These are phyloP conservation scores for Flaveria linearis DNA, from an alignment of 129 eudicot genomes.

Conservation along the genomic window DNA sequence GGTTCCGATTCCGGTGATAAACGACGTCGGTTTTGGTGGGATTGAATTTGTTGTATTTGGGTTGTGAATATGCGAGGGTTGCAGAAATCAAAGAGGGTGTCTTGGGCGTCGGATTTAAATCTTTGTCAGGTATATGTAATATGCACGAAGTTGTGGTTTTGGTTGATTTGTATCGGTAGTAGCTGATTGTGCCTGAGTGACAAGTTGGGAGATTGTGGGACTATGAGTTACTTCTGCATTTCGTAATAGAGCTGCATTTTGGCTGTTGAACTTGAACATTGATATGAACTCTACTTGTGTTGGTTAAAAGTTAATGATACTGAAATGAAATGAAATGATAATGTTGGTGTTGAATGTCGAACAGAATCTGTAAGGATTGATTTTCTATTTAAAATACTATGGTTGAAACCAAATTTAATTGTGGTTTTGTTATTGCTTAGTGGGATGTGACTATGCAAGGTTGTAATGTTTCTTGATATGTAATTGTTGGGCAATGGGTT, in stretches of 20 bases:
- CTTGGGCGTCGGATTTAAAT: slow-evolving; percentile 84
- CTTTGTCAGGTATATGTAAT: slow-evolving; percentile 81
- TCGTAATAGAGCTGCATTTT: slow-evolving; percentile 25
- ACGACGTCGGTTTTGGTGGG: not conserved
- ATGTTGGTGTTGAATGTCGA: slow-evolving; percentile 26
- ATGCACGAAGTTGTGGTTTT: slow-evolving; percentile 13
- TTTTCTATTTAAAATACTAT: no score
- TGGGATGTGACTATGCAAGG: no score
- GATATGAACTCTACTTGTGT: not conserved
- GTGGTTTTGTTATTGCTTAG: no score
- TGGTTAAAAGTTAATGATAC: no score
- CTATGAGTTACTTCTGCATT: slow-evolving; percentile 1
- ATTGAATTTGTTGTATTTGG: slow-evolving; percentile 21
- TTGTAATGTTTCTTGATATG: not conserved
- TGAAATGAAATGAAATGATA: not conserved
- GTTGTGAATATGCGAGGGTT: slow-evolving; percentile 57
- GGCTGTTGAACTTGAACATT: slow-evolving; percentile 12
- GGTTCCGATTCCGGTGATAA: not conserved
- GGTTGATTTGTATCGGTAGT: not conserved
- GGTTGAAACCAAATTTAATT: no score
- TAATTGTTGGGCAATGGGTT: no score
- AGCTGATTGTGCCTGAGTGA: slow-evolving; percentile 3
- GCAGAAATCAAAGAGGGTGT: slow-evolving; percentile 73
- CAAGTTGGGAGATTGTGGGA: slow-evolving; percentile 29
- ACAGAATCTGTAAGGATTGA: not conserved